Base-by-base conservation (phyloP, 495 filamentous ascomycete genomes). In the Neurospora tetrasperma region DNA sequence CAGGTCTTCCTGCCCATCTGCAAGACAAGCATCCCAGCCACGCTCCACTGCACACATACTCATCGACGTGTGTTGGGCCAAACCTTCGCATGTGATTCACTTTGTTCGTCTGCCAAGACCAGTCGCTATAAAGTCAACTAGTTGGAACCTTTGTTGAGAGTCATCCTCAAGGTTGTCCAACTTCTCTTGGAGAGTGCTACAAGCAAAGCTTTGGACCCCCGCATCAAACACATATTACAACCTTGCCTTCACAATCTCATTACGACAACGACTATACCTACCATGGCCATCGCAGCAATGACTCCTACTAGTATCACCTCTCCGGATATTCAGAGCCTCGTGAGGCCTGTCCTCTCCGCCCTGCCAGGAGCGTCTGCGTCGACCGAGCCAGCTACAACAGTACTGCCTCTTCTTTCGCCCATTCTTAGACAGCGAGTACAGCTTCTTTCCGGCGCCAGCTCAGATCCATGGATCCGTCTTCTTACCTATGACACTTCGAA, bases 401-500 rank as follows among this genome's bases (percentile, higher is more conserved):
- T 97, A 12, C 86, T 97, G 5, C 92, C 93, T 40, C 86, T 94
- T 42, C 89, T 99, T 59, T 92, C 96, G 5, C 95, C 96, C 8
- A 96, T 98, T 66, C 89, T 98, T 4, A 91, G 94, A 70, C 95
- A 98, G 79, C 88, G 96, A 54, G 87, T 98, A 9, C 89, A 94
- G 76, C 87, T 96, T 72, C 86, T 98, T 71, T 88, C 90, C 46
- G 81, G 85, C 1, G 87, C 90, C 35, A 84, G 87, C 70, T 83
- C 86, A 2, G 92, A 95, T 23, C 91, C 93, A 74, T 99, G 96
- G 96, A 89, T 98, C 10, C 86, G 89, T 3, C 82, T 97, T n/a
- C 87, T 99, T n/a, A 94, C 89, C 76, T 99, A 96, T 89, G 90
- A 94, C 71, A 71, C 84, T 1, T 80, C 85, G 14, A 90, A 90